Conservation (phyloP, 495 filamentous ascomycete species). For the Penicillium subrubescens region DNA sequence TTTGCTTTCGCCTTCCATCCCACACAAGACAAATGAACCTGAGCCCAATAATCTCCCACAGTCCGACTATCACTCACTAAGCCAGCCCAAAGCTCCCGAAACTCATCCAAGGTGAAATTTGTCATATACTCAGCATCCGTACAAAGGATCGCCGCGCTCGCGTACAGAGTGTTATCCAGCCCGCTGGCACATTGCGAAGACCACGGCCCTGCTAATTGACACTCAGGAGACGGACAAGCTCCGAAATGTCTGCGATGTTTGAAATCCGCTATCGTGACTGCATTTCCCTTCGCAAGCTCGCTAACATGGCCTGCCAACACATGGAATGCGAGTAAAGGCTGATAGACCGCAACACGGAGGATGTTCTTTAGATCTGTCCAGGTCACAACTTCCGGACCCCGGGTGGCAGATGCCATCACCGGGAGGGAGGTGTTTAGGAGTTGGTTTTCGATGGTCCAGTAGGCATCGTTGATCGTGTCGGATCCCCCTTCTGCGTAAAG, state of each 20-base stretch:
- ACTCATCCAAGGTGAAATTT: conserved; percentile 40
- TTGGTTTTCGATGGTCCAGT: conserved; percentile 37
- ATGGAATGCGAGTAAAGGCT: conserved; percentile 60
- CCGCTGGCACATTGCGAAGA: conserved; percentile 43
- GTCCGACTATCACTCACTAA: conserved; percentile 50
- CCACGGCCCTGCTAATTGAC: conserved; percentile 37
- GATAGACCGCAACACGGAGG: conserved; percentile 49
- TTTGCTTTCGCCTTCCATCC: conserved; percentile 59
- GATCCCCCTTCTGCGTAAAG: conserved; percentile 44
- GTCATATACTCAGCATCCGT: conserved; percentile 56
- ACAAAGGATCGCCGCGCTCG: conserved; percentile 62
- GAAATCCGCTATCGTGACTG: conserved; percentile 50
- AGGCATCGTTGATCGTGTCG: conserved; percentile 41
- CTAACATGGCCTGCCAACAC: conserved; percentile 55
- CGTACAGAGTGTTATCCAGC: conserved; percentile 43
- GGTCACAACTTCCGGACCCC: conserved; percentile 45
- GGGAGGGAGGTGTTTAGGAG: conserved; percentile 50
- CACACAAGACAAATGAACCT: conserved; percentile 56
- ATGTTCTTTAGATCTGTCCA: conserved; percentile 45
- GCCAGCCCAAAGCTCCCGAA: conserved; percentile 46
- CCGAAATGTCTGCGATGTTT: conserved; percentile 37
- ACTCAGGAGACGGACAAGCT: conserved; percentile 43
- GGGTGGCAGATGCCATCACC: conserved; percentile 33
- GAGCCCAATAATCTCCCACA: conserved; percentile 61
- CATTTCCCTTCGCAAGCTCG: conserved; percentile 57